Evolutionary conservation across 78 protist genomes (phyloP), one percentile per base, ranked within the genome.

Genomic region (Isochrysis galbana): DNA sequence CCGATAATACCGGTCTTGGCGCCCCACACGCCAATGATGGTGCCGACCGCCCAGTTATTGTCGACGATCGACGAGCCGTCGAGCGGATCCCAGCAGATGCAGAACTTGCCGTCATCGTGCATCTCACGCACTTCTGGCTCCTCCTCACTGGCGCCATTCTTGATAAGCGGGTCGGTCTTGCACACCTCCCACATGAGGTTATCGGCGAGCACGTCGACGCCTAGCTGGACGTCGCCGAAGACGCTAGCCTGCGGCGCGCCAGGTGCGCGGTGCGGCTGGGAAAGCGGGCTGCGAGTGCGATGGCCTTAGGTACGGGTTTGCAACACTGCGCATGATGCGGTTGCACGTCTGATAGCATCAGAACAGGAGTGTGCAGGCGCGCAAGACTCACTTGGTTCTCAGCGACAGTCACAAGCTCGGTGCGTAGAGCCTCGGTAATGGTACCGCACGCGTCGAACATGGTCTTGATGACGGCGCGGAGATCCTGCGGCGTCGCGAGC

Each of bases 31-130:
- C 92, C 92, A 38, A 90, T 32, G 41, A 90, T 90, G 46, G 92
- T 90, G n/a, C 92, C 92, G 10, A 90, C 92, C 26, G 92, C 92
- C 92, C 92, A 90, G 72, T 90, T 90, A 78, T 90, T 90, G 92
- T 90, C 92, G 47, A 90, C 92, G 87, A 90, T 90, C 34, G 92
- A 90, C 1, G 87, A 72, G 44, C 92, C 92, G 36, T 90, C 92
- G 54, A 90, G 92, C 51, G 92, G 92, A 19, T 90, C 92, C 92
- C 92, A 90, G 87, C 92, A 61, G 74, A 61, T 32, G 74, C 74
- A 61, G 74, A 61, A 61, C 74, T 61, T 61, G 3, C 74, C 74
- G 22, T 47, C n/a, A 17, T 5, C 39, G 44, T 90, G 41, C 54
- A 45, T 69, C 69, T 42, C 86, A 10, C 45, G 48, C 36, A 89